A percentile compares a stretch with the other conserved stretches of the same genome.
Conservation (phyloP, 257 asterid species). For the Hygrophila difformis region DNA sequence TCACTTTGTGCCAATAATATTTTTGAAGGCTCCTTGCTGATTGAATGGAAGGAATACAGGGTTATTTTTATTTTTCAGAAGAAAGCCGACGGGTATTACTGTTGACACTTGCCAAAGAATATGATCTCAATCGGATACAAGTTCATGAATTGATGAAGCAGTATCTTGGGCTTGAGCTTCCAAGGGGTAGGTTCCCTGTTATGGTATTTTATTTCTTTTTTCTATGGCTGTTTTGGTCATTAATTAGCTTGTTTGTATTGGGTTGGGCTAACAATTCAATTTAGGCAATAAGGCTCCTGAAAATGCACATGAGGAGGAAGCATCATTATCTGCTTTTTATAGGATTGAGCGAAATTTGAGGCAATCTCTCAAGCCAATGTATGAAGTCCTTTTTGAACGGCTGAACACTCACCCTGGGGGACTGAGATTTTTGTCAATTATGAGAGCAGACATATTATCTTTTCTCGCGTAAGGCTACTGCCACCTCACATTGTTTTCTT, state of each 20-base stretch:
- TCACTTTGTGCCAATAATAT: conserved; percentile 4
- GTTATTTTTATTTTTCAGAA: conserved; percentile 52
- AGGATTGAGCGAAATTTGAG: conserved; percentile 75
- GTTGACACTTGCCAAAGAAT: conserved; percentile 59
- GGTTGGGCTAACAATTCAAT: conserved; percentile 13
- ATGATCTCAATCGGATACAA: conserved; percentile 71
- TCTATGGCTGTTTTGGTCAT: background rate
- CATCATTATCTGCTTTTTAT: conserved; percentile 73
- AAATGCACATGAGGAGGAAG: conserved; percentile 48
- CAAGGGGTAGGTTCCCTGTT: conserved; percentile 43
- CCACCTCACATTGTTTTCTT: conserved; percentile 9
- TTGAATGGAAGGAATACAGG: conserved; percentile 37
- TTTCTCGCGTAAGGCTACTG: conserved; percentile 6
- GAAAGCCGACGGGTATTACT: conserved; percentile 52
- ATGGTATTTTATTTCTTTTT: conserved; percentile 14
- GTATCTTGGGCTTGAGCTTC: conserved; percentile 79
- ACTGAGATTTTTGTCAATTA: too few species aligned
- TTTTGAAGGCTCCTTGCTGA: conserved; percentile 8
- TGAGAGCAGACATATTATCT: too few species aligned
- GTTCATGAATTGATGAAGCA: conserved; percentile 81
- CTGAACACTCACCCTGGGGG: background rate
- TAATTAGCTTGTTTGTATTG: conserved; percentile 3
- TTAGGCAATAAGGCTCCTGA: conserved; percentile 47
- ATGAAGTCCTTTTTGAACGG: conserved; percentile 79
- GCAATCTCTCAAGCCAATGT: conserved; percentile 83